Evolutionary conservation across 768 basidiomycete species (phyloP).

Genomic region (Termitomyces sp.): DNA sequence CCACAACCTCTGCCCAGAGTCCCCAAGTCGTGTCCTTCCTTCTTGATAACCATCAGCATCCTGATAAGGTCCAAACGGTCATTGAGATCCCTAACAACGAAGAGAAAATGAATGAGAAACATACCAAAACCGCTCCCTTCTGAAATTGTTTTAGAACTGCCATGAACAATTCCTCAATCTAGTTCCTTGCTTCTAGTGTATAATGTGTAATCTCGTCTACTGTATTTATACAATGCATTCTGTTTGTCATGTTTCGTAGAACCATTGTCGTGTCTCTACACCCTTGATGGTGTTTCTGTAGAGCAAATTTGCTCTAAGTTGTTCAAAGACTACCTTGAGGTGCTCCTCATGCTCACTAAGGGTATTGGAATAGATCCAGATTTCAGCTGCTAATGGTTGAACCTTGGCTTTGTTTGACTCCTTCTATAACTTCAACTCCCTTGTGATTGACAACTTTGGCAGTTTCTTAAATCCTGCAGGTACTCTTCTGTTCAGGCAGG

Average conservation of each 20-base stretch:
- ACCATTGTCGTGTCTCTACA: neutral
- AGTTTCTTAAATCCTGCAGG: too few species aligned
- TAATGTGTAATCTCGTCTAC: neutral
- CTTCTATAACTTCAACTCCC: too few species aligned
- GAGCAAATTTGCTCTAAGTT: too few species aligned
- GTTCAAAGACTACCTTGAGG: too few species aligned
- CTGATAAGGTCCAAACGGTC: constrained; percentile 2
- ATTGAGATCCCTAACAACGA: neutral
- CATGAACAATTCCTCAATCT: neutral
- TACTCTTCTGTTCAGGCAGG: too few species aligned
- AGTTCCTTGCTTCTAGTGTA: neutral
- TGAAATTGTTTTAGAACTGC: too few species aligned
- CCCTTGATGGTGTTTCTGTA: too few species aligned
- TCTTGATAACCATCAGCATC: neutral
- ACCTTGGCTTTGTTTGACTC: too few species aligned
- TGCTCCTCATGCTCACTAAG: too few species aligned
- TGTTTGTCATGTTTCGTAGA: neutral
- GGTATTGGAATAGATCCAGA: too few species aligned
- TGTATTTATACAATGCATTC: neutral
- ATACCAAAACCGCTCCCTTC: constrained; percentile 4
- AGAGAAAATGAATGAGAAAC: constrained; percentile 3
- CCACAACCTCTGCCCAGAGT: neutral
- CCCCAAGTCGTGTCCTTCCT: constrained; percentile 5
- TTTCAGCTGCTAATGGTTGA: too few species aligned
- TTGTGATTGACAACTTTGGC: too few species aligned